Percentiles rank a stretch among this genome's conserved stretches.
Conservation (phyloP, 1,139 yeast species). For the Spencermartinsiella ligniputridi region DNA sequence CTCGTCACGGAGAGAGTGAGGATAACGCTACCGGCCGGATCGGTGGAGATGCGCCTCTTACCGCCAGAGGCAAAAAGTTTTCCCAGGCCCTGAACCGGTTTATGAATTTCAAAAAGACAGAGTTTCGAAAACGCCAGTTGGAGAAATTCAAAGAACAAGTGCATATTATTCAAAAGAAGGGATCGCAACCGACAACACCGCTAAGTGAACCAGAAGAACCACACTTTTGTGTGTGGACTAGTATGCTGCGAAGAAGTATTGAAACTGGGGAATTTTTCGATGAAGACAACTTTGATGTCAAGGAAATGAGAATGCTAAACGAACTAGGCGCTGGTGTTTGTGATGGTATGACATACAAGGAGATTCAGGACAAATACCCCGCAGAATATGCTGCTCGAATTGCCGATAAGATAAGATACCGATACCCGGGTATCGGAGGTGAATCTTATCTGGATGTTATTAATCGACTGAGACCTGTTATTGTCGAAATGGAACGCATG, state of each 20-base stretch:
- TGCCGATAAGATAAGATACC: conserved; percentile 68
- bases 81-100: conserved; percentile 68
- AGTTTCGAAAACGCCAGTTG: conserved; percentile 63
- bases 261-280: conserved; percentile 78
- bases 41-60: conserved; percentile 88
- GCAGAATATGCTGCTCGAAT: conserved; percentile 74
- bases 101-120: conserved; percentile 65
- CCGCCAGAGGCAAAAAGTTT: conserved; percentile 73
- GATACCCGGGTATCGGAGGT: conserved; percentile 98
- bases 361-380: conserved; percentile 67
- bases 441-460: conserved; percentile 92
- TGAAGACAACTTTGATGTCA: conserved; percentile 61
- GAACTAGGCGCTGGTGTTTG: conserved; percentile 90
- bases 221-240: conserved; percentile 88
- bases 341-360: conserved; percentile 88
- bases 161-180: conserved; percentile 28
- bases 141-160: conserved; percentile 44
- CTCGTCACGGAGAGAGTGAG: conserved; percentile 88
- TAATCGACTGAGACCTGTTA: conserved; percentile 81
- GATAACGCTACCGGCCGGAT: conserved; percentile 81
- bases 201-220: conserved; percentile 48
- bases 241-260: conserved; percentile 73
- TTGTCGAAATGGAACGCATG: conserved; percentile 88
- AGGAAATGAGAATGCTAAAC: conserved; percentile 89
- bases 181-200: conserved; percentile 34